Base-by-base conservation (phyloP, 257 asterid genomes). In the Buddleja alternifolia region DNA sequence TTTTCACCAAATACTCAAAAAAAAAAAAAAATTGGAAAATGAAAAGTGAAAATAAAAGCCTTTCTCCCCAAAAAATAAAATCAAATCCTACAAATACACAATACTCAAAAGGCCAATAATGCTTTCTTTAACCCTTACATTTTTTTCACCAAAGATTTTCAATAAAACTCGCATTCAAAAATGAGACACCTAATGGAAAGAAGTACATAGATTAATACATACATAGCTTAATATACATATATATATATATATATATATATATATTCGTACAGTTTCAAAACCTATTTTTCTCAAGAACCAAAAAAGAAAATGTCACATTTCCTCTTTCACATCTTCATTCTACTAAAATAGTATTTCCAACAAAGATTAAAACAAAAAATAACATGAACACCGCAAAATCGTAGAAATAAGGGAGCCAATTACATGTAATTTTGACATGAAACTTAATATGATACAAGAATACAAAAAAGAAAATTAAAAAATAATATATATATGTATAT, bases 21-120 rank as follows among this genome's bases (percentile, higher is more conserved):
- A 47, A 17, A 53, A 11, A 39, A 3, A 42, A 20, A 20, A 66
- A 50, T 21, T 46, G 24, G 1, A 21, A 12, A 52, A 47, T 9
- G 64, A 45, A 3, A 60, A 60, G 68, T 59, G 79, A 77, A 25
- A 58, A 63, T 46, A 53, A 60, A 67, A 72, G 76, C 50, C 48
- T 29, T 29, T 29, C 44, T 58, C 63, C 21, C 53, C 54, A 70
- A 69, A 57, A 74, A 32, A 48, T 75, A 65, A 63, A 47, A 17
- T 44, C 25, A 78, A 57, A 67, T 53, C 12, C 10, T 44, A 47
- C 54, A 45, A n/a, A 46, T 16, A 44, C 60, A 57, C 20, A 51
- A 39, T 32, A 34, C 72, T 15, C 59, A 15, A 55, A 56, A 64
- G 37, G 15, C 66, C 34, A 41, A 4, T 7, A 64, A 45, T 15